phyloP scores from a whole-genome alignment of 2,329 filamentous ascomycete species.

The Sporothrix brunneoviolacea region DNA sequence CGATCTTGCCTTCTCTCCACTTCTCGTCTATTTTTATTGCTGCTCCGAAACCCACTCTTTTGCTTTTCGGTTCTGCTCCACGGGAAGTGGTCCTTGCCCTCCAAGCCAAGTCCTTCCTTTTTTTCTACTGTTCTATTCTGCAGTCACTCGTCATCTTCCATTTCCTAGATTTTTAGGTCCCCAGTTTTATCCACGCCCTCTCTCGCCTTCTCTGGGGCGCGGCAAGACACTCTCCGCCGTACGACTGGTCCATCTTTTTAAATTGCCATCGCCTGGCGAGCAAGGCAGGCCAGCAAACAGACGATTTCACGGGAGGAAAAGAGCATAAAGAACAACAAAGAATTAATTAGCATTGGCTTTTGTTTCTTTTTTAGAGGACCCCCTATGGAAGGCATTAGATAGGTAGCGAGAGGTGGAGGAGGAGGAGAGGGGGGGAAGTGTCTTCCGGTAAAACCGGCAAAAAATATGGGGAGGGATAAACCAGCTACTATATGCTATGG shows the following conservation, averaged over 20 bases:
- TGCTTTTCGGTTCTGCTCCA: constrained; percentile 1
- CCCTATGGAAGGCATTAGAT: too few species aligned
- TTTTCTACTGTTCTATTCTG: background rate
- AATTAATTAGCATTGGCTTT: background rate
- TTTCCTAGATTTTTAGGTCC: too few species aligned
- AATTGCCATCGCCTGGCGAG: background rate
- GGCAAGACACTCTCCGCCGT: constrained; percentile 7
- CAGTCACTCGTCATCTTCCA: too few species aligned
- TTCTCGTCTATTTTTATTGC: background rate
- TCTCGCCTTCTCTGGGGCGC: background rate
- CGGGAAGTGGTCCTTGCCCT: constrained; percentile 3
- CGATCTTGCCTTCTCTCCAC: background rate
- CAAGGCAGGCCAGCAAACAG: background rate
- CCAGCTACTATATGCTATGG: too few species aligned
- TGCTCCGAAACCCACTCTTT: background rate
- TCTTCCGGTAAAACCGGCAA: constrained; percentile 7
- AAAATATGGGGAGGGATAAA: background rate
- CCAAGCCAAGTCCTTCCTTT: constrained; percentile 1
- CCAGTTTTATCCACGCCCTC: too few species aligned
- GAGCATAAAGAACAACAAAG: background rate
- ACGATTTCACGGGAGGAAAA: background rate
- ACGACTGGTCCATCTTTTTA: background rate
- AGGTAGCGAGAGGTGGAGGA: background rate
- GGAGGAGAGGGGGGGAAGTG: background rate
- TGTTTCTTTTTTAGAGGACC: too few species aligned